Evolutionary conservation across 2,329 filamentous ascomycete genomes (phyloP).

Genomic region (Fusarium illudens): DNA sequence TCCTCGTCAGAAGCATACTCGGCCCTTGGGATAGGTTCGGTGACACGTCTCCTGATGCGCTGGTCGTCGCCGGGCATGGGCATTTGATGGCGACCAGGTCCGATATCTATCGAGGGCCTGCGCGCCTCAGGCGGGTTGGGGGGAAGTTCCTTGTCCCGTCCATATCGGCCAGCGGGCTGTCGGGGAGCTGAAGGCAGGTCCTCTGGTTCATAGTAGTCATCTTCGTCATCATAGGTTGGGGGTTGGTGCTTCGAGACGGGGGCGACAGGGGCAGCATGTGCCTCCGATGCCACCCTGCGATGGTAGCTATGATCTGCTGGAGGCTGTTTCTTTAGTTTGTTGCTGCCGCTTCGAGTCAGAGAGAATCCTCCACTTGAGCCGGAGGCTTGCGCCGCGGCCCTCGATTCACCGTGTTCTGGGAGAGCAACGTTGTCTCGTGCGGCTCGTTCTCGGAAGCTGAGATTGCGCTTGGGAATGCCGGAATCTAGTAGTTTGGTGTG

Average conservation of each 20-base stretch:
- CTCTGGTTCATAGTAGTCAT: constrained; percentile 30
- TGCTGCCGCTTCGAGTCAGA: constrained; percentile 60
- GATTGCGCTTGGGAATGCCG: constrained; percentile 60
- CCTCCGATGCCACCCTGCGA: constrained; percentile 54
- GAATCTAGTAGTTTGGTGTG: constrained; percentile 38
- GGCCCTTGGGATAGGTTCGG: constrained; percentile 42
- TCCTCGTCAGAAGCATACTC: constrained; percentile 43
- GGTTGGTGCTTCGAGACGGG: constrained; percentile 17
- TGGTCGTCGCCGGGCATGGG: constrained; percentile 34
- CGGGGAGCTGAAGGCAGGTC: constrained; percentile 25
- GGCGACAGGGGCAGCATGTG: constrained; percentile 30
- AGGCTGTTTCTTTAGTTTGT: constrained; percentile 66
- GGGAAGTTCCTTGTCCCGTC: constrained; percentile 48
- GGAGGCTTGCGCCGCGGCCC: constrained; percentile 40
- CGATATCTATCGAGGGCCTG: constrained; percentile 28
- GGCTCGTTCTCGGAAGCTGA: constrained; percentile 69
- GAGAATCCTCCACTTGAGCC: constrained; percentile 48
- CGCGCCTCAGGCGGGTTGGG: constrained; percentile 36
- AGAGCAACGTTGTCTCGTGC: constrained; percentile 54
- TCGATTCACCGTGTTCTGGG: constrained; percentile 41
- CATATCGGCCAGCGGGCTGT: constrained; percentile 39
- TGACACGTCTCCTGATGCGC: constrained; percentile 42
- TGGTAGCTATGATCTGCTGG: constrained; percentile 60
- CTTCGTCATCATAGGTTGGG: constrained; percentile 9
- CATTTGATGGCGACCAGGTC: constrained; percentile 12